Percentiles rank a stretch among this genome's conserved stretches.
phyloP scores from a whole-genome alignment of 495 filamentous ascomycete species.

The Penicillium manginii region DNA sequence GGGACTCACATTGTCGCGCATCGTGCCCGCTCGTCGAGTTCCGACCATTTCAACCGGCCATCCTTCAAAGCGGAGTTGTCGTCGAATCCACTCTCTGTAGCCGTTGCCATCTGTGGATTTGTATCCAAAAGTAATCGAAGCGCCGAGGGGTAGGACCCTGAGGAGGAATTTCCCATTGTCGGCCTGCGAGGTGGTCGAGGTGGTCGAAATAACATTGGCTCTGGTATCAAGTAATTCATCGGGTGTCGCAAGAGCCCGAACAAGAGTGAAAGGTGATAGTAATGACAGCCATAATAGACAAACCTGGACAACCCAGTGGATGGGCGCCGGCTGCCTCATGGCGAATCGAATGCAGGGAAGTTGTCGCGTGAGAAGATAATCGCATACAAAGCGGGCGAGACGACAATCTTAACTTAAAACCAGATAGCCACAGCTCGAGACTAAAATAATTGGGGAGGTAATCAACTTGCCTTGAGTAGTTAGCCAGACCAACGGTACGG shows the following conservation, averaged over 20 bases:
- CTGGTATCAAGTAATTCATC: not conserved
- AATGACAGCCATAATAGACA: conserved; percentile 20
- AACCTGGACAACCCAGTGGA: conserved; percentile 18
- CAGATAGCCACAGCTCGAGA: not conserved
- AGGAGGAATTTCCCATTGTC: conserved; percentile 32
- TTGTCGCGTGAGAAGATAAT: not conserved
- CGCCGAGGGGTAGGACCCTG: conserved; percentile 58
- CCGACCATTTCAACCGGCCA: conserved; percentile 58
- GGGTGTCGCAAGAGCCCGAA: not conserved
- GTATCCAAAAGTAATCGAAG: conserved; percentile 61
- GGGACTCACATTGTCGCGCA: conserved; percentile 46
- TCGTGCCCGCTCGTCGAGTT: conserved; percentile 44
- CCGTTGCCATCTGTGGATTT: conserved; percentile 55
- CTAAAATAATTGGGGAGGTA: not conserved
- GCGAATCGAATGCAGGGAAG: conserved; percentile 4
- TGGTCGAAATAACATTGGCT: not conserved
- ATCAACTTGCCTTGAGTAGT: not conserved
- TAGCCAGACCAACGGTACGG: no score
- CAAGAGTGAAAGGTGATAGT: conserved; percentile 5
- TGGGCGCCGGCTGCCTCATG: conserved; percentile 22
- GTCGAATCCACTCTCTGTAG: conserved; percentile 51
- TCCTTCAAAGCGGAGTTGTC: conserved; percentile 39
- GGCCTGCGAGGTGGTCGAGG: not conserved
- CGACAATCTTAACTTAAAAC: not conserved
- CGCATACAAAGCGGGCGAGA: not conserved